Evolutionary conservation across 768 basidiomycete genomes (phyloP).

Genomic region (Strobilomyces confusus): DNA sequence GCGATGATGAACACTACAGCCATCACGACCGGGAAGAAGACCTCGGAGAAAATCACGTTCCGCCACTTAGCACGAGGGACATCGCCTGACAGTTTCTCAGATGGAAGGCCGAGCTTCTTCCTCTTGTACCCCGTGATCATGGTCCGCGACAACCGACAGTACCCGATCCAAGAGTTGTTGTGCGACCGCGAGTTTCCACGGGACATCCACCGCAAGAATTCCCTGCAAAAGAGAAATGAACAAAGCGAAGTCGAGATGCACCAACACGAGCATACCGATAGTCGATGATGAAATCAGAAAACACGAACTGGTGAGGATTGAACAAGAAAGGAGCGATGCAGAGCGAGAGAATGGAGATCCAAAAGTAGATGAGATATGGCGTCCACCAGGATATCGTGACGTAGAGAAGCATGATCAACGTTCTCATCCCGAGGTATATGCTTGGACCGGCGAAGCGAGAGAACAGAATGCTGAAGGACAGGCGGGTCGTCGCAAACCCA

Average conservation of each 20-base stretch:
- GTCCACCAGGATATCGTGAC: slow-evolving; percentile 92
- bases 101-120: slow-evolving; percentile 94
- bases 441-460: slow-evolving; percentile 98
- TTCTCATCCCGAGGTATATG: slow-evolving; percentile 96
- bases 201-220: slow-evolving; percentile 99
- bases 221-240: slow-evolving; percentile 45
- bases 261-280: slow-evolving; percentile 55
- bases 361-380: slow-evolving; percentile 94
- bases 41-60: slow-evolving; percentile 82
- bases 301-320: slow-evolving; percentile 99
- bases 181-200: slow-evolving; percentile 97
- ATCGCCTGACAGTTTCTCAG: slow-evolving; percentile 94
- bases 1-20: slow-evolving; percentile 83
- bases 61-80: slow-evolving; percentile 93
- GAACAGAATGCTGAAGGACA: slow-evolving; percentile 92
- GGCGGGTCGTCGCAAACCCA: slow-evolving; percentile 95
- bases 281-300: slow-evolving; percentile 96
- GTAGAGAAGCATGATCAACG: slow-evolving; percentile 87
- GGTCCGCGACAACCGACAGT: slow-evolving; percentile 95
- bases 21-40: slow-evolving; percentile 82
- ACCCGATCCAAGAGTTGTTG: slow-evolving; percentile 98
- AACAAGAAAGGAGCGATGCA: slow-evolving; percentile 97
- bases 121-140: slow-evolving; percentile 99
- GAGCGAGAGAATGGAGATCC: slow-evolving; percentile 89
- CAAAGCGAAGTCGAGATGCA: not conserved